Conservation (phyloP, 2,329 filamentous ascomycete species). For the Clarireedia sp. region DNA sequence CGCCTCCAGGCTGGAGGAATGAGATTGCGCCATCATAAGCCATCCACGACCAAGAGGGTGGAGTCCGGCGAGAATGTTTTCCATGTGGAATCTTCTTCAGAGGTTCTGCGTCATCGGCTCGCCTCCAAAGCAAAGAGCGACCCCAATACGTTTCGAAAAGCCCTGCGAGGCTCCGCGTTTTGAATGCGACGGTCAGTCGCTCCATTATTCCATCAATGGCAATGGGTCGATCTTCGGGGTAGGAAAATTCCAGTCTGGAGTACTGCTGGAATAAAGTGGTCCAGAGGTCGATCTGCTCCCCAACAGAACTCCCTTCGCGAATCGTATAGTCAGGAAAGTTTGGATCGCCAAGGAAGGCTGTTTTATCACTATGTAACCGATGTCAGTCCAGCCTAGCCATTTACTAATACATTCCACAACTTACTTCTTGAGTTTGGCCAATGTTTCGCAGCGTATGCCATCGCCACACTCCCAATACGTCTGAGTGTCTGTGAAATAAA, state of each 20-base stretch:
- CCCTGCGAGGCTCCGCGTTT: neutral
- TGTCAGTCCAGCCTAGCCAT: neutral
- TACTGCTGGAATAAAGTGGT: neutral
- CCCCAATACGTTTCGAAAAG: conserved; percentile 2
- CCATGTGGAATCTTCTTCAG: neutral
- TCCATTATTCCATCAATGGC: conserved; percentile 1
- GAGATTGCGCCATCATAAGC: conserved; percentile 2
- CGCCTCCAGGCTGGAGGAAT: neutral
- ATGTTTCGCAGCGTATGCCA: conserved; percentile 30
- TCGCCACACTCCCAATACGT: conserved; percentile 34
- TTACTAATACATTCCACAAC: neutral
- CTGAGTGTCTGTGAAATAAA: conserved; percentile 32
- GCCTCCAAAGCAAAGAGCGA: conserved; percentile 1
- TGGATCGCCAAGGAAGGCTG: conserved; percentile 27
- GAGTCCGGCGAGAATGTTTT: neutral
- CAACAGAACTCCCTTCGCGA: neutral
- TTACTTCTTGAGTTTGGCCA: conserved; percentile 30
- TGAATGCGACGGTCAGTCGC: neutral
- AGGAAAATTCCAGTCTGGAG: neutral
- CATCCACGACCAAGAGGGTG: conserved; percentile 7
- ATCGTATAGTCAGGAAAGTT: conserved; percentile 18
- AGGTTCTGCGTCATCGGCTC: neutral
- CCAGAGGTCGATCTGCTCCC: conserved; percentile 1
- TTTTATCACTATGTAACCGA: conserved; percentile 1
- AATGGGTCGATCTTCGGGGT: neutral